These are phyloP conservation scores for Takakia lepidozioides DNA, from an alignment of 225 moss, liverwort and hornwort species.

Conservation along the genomic window DNA sequence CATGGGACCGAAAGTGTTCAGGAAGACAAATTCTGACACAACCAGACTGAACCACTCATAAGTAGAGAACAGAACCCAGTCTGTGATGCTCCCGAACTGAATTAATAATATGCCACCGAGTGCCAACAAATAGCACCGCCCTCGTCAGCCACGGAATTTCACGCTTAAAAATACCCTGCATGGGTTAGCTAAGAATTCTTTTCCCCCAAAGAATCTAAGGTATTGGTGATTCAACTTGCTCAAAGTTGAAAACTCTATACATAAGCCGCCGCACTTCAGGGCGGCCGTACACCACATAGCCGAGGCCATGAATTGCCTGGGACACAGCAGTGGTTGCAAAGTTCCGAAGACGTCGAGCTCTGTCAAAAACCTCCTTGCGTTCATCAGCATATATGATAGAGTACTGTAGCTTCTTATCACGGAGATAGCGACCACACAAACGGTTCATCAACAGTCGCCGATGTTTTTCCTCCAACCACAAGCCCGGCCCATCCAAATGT, in stretches of 20 bases:
- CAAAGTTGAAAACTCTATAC: conserved; percentile 65
- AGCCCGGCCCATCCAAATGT: conserved; percentile 81
- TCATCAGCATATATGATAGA: conserved; percentile 63
- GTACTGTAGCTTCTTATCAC: conserved; percentile 57
- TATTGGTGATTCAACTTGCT: conserved; percentile 40
- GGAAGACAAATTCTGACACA: too few relatives aligned
- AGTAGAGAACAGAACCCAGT: too few relatives aligned
- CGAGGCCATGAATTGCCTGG: conserved; percentile 76
- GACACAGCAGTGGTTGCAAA: conserved; percentile 72
- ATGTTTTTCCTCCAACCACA: conserved; percentile 73
- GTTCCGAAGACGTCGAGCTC: conserved; percentile 73
- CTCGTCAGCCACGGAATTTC: too few relatives aligned
- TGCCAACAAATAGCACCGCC: too few relatives aligned
- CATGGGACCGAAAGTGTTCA: too few relatives aligned
- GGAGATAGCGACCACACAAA: conserved; percentile 68
- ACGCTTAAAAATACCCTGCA: too few relatives aligned
- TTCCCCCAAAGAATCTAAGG: too few relatives aligned
- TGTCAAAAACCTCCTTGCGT: conserved; percentile 54
- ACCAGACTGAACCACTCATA: too few relatives aligned
- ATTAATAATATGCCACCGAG: too few relatives aligned
- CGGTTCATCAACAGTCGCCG: conserved; percentile 75
- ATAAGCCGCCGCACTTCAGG: conserved; percentile 81
- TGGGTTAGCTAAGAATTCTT: too few relatives aligned
- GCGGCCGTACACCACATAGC: conserved; percentile 80
- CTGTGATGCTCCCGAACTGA: too few relatives aligned